phyloP scores from a whole-genome alignment of 176 grass and related monocot genomes.

The Panicum miliaceum region DNA sequence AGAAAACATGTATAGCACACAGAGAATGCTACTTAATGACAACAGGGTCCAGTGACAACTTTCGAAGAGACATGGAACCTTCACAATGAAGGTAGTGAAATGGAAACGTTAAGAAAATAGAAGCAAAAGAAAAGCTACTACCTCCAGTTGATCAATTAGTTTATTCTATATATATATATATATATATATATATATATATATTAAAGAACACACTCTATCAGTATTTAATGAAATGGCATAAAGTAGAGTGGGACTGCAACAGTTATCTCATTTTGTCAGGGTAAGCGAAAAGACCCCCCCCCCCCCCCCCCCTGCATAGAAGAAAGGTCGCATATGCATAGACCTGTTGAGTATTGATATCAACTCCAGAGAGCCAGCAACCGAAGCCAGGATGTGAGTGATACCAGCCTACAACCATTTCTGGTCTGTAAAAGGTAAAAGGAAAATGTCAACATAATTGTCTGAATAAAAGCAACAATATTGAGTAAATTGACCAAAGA shows the following conservation, averaged over 20 bases:
- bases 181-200: too few species aligned
- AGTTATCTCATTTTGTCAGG: background rate
- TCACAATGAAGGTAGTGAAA: background rate
- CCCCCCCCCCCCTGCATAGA: too few species aligned
- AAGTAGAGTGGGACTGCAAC: background rate
- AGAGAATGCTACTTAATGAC: background rate
- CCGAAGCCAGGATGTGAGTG: slow-evolving; percentile 98
- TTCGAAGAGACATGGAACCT: background rate
- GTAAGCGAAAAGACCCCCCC: background rate
- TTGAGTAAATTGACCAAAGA: background rate
- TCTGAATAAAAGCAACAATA: slow-evolving; percentile 16
- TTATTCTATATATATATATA: too few species aligned
- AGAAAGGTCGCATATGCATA: background rate
- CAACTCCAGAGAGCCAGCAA: slow-evolving; percentile 95
- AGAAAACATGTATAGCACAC: background rate
- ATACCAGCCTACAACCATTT: slow-evolving; percentile 99
- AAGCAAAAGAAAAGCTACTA: background rate
- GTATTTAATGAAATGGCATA: background rate
- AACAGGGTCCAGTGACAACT: background rate
- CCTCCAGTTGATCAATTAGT: background rate
- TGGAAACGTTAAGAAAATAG: background rate
- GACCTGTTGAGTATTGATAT: slow-evolving; percentile 99
- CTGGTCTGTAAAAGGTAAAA: slow-evolving; percentile 63
- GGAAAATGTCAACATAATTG: background rate
- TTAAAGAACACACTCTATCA: background rate